These are phyloP conservation scores for Globisporangium ultimum DNA, from an alignment of 352 stramenopile species.

Conservation along the genomic window DNA sequence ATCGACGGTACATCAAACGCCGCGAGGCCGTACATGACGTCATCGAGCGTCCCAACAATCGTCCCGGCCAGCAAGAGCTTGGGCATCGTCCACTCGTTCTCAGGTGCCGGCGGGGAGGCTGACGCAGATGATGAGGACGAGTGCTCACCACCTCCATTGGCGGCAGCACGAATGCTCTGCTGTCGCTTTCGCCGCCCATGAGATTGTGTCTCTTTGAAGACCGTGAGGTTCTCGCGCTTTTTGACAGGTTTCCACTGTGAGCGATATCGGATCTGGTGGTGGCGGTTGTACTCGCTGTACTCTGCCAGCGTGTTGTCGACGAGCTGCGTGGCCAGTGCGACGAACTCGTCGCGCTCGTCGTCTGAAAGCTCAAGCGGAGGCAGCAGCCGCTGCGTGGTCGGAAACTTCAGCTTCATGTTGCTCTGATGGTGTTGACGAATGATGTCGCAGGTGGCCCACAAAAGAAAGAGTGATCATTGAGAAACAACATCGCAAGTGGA, in stretches of 20 bases:
- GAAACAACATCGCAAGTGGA: no score
- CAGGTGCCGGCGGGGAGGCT: conserved; percentile 4
- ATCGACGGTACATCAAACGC: conserved; percentile 25
- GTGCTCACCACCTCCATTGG: not conserved
- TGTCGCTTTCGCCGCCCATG: not conserved
- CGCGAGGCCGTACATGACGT: conserved; percentile 36
- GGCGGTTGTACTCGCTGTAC: conserved; percentile 24
- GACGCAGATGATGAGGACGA: not conserved
- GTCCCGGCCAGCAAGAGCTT: conserved; percentile 24
- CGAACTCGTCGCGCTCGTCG: conserved; percentile 12
- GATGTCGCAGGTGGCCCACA: no score
- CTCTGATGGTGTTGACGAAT: no score
- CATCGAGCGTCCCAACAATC: conserved; percentile 23
- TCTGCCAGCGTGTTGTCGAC: conserved; percentile 23
- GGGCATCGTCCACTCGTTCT: conserved; percentile 7
- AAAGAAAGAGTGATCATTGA: no score
- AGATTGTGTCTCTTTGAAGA: conserved; percentile 10
- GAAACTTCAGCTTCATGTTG: not conserved
- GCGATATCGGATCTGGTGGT: conserved; percentile 7
- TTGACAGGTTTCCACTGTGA: conserved; percentile 17
- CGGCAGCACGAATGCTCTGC: not conserved
- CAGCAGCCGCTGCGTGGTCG: not conserved
- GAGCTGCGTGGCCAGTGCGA: conserved; percentile 16
- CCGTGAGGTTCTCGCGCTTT: conserved; percentile 14
- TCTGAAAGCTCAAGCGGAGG: not conserved